These are phyloP conservation scores for Adansonia grandidieri DNA, from an alignment of 441 rosid species.

Conservation along the genomic window DNA sequence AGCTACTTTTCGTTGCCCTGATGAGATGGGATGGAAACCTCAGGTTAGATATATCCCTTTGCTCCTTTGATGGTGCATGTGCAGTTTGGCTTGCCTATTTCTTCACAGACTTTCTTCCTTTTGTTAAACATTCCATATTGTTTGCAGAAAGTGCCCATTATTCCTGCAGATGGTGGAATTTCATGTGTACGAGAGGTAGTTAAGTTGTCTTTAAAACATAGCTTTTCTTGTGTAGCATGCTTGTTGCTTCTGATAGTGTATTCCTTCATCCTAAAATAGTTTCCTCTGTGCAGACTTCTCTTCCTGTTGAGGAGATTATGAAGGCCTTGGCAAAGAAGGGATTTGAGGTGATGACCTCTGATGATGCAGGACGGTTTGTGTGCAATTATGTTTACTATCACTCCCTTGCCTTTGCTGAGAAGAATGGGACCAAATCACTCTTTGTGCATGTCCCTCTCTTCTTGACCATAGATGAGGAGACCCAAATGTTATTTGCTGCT, in stretches of 20 bases:
- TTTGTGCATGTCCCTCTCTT: conserved; percentile 97
- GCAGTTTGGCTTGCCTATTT: not conserved
- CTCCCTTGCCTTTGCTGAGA: conserved; percentile 83
- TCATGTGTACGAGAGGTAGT: conserved; percentile 73
- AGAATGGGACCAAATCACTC: conserved; percentile 72
- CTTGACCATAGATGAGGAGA: conserved; percentile 78
- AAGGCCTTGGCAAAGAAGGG: conserved; percentile 69
- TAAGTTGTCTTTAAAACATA: not conserved
- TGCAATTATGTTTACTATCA: conserved; percentile 97
- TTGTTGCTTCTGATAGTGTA: conserved; percentile 11
- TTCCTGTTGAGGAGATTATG: conserved; percentile 72
- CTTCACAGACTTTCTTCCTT: conserved; percentile 21
- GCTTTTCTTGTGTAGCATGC: conserved; percentile 7
- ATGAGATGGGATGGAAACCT: conserved; percentile 98
- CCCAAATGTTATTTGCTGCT: conserved; percentile 84
- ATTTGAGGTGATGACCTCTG: conserved; percentile 73
- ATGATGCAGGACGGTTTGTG: conserved; percentile 94
- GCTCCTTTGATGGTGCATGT: conserved; percentile 6
- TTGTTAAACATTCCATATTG: conserved; percentile 10
- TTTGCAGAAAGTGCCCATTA: conserved; percentile 80
- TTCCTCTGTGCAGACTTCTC: conserved; percentile 59
- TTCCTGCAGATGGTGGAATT: conserved; percentile 78
- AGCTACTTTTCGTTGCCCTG: conserved; percentile 94
- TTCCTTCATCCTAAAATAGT: not conserved
- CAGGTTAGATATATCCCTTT: conserved; percentile 59